Evolutionary conservation across 78 protist genomes (phyloP), one percentile per base, ranked within the genome.

Genomic region (Tieghemostelium lacteum): DNA sequence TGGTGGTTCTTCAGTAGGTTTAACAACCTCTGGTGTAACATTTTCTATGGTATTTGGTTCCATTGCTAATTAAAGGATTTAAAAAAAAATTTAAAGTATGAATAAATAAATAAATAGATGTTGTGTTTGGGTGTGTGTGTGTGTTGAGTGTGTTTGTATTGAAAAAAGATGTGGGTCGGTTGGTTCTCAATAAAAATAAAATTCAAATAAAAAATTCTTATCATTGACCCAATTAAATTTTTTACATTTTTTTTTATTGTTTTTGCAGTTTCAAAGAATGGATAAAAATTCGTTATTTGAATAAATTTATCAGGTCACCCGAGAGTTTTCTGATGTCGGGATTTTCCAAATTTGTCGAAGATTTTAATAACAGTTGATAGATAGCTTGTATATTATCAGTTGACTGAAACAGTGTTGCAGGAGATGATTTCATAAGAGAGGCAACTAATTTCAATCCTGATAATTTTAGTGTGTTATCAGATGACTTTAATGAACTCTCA

Each of bases 381-480:
- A 66, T 66, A n/a, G 29, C 55, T 40, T n/a, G 20, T 66, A 39
- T 1, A 40, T 39, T 66, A 39, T 50, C 22, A 14, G 16, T 17
- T n/a, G 73, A 66, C 1, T 34, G 26, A 66, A 66, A 66, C 24
- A 66, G 17, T n/a, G 39, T 66, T 24, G 10, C 26, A 33, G 73
- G 73, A 10, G 52, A 31, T 10, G 52, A 31, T 66, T 66, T 66
- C 73, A 66, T 66, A 39, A 66, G n/a, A 22, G 55, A 19, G 14
- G 57, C 73, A 7, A 66, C 3, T 24, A 66, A 39, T 66, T 28
- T 39, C 39, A 66, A 2, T 12, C 57, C 52, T 3, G 39, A 20
- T 1, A 66, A 45, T 66, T 39, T 66, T 22, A 66, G 6, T 19
- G 29, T 20, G 6, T 12, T 16, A 39, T 20, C 31, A 33, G 55